phyloP scores from a whole-genome alignment of 106 monocot species.

The Gastrodia elata region DNA sequence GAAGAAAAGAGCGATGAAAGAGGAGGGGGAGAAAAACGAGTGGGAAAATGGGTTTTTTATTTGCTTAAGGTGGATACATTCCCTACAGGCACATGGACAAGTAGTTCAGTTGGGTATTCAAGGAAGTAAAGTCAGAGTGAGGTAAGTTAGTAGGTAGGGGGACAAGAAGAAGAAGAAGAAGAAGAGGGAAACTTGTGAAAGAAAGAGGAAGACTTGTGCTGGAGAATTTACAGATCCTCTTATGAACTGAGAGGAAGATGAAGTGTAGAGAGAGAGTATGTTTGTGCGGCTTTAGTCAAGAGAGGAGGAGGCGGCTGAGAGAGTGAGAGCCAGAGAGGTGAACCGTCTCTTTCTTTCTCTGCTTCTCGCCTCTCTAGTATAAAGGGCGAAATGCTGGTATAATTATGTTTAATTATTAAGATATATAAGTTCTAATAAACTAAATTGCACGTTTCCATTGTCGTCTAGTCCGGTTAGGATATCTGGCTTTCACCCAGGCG shows the following conservation, averaged over 20 bases:
- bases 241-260: neutral
- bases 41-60: neutral
- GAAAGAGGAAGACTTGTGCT: neutral
- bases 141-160: neutral
- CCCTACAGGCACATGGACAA: neutral
- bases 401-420: neutral
- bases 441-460: conserved; percentile 17
- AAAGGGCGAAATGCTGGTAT: neutral
- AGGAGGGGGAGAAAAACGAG: neutral
- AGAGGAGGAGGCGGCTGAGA: neutral
- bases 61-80: neutral
- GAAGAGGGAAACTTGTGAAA: neutral
- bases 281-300: neutral
- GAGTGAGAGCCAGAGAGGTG: neutral
- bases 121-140: neutral
- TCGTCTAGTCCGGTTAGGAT: conserved; percentile 81
- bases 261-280: neutral
- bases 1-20: neutral
- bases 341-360: neutral
- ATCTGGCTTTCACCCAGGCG: conserved; percentile 78
- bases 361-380: neutral
- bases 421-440: neutral
- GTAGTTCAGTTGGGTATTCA: neutral
- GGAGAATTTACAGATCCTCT: neutral
- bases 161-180: neutral